Base-by-base conservation (phyloP, 257 asterid genomes). In the Echium plantagineum region DNA sequence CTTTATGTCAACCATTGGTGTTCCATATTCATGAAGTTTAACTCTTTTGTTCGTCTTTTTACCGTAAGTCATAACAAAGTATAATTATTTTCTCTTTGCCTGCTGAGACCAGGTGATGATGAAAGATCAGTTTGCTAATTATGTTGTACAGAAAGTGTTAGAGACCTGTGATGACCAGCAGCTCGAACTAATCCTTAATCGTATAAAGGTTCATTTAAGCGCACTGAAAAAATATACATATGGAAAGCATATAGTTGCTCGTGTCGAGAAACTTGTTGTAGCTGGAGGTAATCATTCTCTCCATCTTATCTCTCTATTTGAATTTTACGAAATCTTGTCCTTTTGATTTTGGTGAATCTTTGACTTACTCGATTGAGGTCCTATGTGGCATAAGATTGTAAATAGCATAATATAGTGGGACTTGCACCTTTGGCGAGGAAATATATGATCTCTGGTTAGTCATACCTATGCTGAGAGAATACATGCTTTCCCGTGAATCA, bases 241-340 rank as follows among this genome's bases (percentile, higher is more conserved):
- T 9, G 97, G 97, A 60, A 89, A 86, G 77, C 97, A 89, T 64
- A 86, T 86, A 4, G 89, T 89, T 28, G 83, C 95, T 51, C 95
- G 97, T 58, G 91, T 86, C 22, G 97, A 89, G 87, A 89, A 86
- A 71, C 95, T 89, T 30, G 95, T 89, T 52, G 87, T 90, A 46
- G 78, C 95, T 66, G 97, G 96, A 74, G 96, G 96, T 85, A 80
- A 31, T 52, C 7, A 32, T 58, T 47, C 18, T 56, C 15, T 52
- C 54, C 15, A 57, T 61, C 9, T 48, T 51, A 15, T 31, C 30
- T 7, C 17, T 55, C 5, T 15, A 31, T 63, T 49, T 63, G 13
- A 8, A 49, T 53, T 6, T 6, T 21, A 26, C 15, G 56, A 2
- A n/a, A 52, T 53, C 58, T 21, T 6, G 15, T 57, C 57, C 58